Base-by-base conservation (phyloP, 2,329 filamentous ascomycete genomes). In the Epichloe uncinata region DNA sequence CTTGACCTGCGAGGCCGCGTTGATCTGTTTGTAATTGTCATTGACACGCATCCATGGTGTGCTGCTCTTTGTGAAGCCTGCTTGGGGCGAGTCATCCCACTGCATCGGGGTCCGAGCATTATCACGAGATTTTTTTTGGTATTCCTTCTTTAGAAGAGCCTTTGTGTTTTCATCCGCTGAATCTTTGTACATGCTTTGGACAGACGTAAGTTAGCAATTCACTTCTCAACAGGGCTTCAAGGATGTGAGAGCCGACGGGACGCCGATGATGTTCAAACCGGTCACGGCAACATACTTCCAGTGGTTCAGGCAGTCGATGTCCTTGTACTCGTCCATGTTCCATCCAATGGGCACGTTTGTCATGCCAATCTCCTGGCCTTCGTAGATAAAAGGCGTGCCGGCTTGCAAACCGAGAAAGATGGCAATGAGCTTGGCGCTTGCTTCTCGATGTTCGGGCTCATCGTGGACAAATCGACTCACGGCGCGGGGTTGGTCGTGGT, bases 101-200 rank as follows among this genome's bases (percentile, higher is more conserved):
- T 87, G 83, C 64, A 89, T 81, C 0, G 84, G 84, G 0, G 81
- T 80, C 43, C 85, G 73, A 7, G 78, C 79, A 62, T 89, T 85
- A 63, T 89, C 85, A 20, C 84, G 66, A 6, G 75, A 79, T 80
- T 79, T 54, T 72, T 72, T 69, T 53, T 77, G 74, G 58, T 81
- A 70, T n/a, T 77, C 70, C 7, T 55, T 54, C 52, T 53, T 70
- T 57, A 63, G 63, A 18, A 63, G 60, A 8, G 63, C 58, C 35
- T 69, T 62, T 34, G 65, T 65, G 47, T 67, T 61, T 48, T 62
- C 65, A 57, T 72, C 65, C 18, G 65, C 59, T 4, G 63, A 62
- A 52, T 69, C 62, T 51, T 67, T 68, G 58, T 63, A 57, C 7
- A 68, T 56, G 45, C 68, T 70, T 70, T 11, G 4, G 44, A 56